A percentile compares a stretch with the other conserved stretches of the same genome.
phyloP scores from a whole-genome alignment of 805 yeast genomes.

The Lipomyces sp. region DNA sequence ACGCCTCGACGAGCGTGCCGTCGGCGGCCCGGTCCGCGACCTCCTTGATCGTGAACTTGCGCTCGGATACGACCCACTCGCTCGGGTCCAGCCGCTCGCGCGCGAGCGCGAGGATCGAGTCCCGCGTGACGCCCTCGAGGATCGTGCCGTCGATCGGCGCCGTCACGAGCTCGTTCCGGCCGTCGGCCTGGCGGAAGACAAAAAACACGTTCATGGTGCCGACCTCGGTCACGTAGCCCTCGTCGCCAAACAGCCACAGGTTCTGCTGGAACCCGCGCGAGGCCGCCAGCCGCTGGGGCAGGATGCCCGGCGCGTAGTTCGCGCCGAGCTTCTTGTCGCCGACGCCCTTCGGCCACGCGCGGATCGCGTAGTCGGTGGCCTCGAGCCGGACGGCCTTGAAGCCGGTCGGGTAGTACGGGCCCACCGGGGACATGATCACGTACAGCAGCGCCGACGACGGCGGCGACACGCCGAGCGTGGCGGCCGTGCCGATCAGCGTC shows the following conservation, averaged over 20 bases:
- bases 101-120: slow-evolving; percentile 73
- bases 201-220: slow-evolving; percentile 97
- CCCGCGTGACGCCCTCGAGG: slow-evolving; percentile 94
- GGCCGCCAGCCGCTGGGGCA: slow-evolving; percentile 89
- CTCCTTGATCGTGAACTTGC: slow-evolving; percentile 78
- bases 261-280: slow-evolving; percentile 90
- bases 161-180: slow-evolving; percentile 87
- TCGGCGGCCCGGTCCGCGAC: slow-evolving; percentile 70
- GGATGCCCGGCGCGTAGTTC: slow-evolving; percentile 92
- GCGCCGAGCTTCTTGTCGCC: slow-evolving; percentile 97
- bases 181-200: slow-evolving; percentile 72
- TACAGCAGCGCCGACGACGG: slow-evolving; percentile 80
- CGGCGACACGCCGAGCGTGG: slow-evolving; percentile 78
- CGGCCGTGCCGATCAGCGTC: slow-evolving; percentile 88
- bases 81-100: slow-evolving; percentile 67
- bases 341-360: slow-evolving; percentile 99
- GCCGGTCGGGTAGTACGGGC: slow-evolving; percentile 93
- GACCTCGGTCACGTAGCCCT: slow-evolving; percentile 85
- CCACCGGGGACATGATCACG: slow-evolving; percentile 93
- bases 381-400: slow-evolving; percentile 92
- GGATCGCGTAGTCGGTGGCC: slow-evolving; percentile 92
- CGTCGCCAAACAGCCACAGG: slow-evolving; percentile 93
- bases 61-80: slow-evolving; percentile 82
- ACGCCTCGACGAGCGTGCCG: slow-evolving; percentile 89
- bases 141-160: slow-evolving; percentile 98